These are phyloP conservation scores for Grosmannia penicillata DNA, from an alignment of 2,329 filamentous ascomycete species.

Conservation along the genomic window DNA sequence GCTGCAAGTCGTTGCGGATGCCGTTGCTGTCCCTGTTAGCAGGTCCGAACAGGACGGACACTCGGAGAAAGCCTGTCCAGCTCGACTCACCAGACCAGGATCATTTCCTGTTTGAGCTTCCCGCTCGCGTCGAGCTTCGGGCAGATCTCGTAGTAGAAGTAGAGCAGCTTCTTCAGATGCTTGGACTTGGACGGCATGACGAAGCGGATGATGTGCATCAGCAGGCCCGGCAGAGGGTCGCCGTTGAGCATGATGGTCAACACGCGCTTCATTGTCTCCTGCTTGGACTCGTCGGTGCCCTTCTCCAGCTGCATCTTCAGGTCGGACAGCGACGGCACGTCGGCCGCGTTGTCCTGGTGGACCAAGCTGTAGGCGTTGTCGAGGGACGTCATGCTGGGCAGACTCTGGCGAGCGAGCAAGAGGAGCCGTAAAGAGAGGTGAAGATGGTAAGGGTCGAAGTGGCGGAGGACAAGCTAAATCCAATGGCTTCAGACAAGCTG, in stretches of 20 bases:
- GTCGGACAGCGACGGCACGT: slow-evolving; percentile 80
- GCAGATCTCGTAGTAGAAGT: slow-evolving; percentile 99
- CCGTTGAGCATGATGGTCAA: slow-evolving; percentile 96
- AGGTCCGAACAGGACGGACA: too few relatives aligned
- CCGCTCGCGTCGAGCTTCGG: slow-evolving; percentile 84
- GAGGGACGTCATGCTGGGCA: slow-evolving; percentile 68
- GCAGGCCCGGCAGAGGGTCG: slow-evolving; percentile 82
- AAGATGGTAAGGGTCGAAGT: too few relatives aligned
- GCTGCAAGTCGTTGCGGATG: slow-evolving; percentile 92
- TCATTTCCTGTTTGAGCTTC: slow-evolving; percentile 99
- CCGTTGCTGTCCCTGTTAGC: slow-evolving; percentile 58
- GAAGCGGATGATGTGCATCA: slow-evolving; percentile 99
- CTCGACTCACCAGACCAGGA: slow-evolving; percentile 82
- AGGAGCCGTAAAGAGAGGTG: neutral
- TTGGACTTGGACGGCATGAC: slow-evolving; percentile 99
- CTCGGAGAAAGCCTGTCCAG: too few relatives aligned
- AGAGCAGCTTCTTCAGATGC: slow-evolving; percentile 90
- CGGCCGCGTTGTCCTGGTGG: slow-evolving; percentile 92
- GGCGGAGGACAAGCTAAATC: neutral
- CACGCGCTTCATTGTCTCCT: slow-evolving; percentile 93
- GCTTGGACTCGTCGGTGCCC: slow-evolving; percentile 81
- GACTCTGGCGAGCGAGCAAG: neutral
- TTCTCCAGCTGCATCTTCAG: slow-evolving; percentile 89
- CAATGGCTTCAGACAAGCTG: neutral
- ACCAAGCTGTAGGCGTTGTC: slow-evolving; percentile 94